Conservation (phyloP, 129 eudicot genomes). For the Lactuca saligna region DNA sequence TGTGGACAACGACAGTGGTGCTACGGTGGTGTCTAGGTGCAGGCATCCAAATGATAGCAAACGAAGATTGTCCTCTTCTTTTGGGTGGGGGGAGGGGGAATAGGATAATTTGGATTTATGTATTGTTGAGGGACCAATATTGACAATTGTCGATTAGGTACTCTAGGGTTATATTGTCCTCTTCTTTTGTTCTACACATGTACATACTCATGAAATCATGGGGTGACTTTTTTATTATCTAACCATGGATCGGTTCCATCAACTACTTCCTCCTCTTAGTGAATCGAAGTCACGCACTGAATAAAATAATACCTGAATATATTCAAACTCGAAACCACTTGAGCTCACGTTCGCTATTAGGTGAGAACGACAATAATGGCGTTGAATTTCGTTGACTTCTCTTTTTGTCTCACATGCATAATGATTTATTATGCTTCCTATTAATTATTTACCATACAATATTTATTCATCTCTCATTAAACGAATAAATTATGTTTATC, state of each 20-base stretch:
- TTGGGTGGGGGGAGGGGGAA: no score
- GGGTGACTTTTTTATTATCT: no score
- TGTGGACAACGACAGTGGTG: no score
- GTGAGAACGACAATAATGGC: conserved; percentile 28
- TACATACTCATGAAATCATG: no score
- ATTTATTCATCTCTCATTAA: not conserved
- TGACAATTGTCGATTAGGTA: not conserved
- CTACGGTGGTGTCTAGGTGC: no score
- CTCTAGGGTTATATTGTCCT: not conserved
- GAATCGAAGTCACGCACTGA: not conserved
- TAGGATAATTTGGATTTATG: no score
- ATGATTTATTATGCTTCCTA: not conserved
- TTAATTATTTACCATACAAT: not conserved
- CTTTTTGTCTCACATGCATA: conserved; percentile 14
- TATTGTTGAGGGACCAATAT: not conserved
- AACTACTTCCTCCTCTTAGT: not conserved
- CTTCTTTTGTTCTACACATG: not conserved
- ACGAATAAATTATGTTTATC: not conserved
- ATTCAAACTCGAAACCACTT: conserved; percentile 29
- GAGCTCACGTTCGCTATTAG: conserved; percentile 23
- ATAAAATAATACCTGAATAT: not conserved
- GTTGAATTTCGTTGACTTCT: conserved; percentile 31
- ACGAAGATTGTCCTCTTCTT: no score
- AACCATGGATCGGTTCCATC: no score
- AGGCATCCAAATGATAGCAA: no score